Conservation (phyloP, 352 stramenopile species). For the Phytophthora capsici region DNA sequence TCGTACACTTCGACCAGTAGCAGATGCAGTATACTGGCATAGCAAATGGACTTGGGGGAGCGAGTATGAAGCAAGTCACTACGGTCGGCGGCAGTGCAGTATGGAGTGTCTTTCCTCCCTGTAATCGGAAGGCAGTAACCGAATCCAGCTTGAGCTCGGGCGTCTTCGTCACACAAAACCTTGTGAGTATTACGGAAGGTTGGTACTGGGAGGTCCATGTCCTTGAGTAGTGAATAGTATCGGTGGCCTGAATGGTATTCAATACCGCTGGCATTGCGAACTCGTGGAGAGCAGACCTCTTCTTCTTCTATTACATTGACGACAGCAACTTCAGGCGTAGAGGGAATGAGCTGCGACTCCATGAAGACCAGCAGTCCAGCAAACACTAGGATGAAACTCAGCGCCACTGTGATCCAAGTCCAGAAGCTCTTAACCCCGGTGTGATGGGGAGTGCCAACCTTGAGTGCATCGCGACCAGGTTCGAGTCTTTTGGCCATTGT, state of each 20-base stretch:
- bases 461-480: slow-evolving; percentile 1
- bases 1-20: slow-evolving; percentile 61
- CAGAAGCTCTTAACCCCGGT: neutral
- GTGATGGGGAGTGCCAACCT: slow-evolving; percentile 1
- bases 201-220: slow-evolving; percentile 16
- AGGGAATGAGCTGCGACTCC: slow-evolving; percentile 4
- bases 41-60: slow-evolving; percentile 45
- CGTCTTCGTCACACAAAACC: slow-evolving; percentile 25
- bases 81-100: slow-evolving; percentile 50
- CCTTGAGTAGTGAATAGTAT: slow-evolving; percentile 24
- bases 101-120: slow-evolving; percentile 49
- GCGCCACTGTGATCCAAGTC: neutral
- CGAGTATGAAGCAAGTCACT: slow-evolving; percentile 43
- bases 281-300: slow-evolving; percentile 13
- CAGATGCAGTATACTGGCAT: slow-evolving; percentile 59
- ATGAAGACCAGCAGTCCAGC: slow-evolving; percentile 11
- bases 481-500: neutral
- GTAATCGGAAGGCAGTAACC: slow-evolving; percentile 60
- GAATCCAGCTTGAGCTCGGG: neutral
- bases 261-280: slow-evolving; percentile 2
- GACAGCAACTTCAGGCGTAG: slow-evolving; percentile 3
- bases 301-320: neutral
- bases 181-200: slow-evolving; percentile 28
- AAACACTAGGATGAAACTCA: slow-evolving; percentile 8
- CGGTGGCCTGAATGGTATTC: slow-evolving; percentile 29